phyloP scores from a whole-genome alignment of 164 flowering plant species.

The Buxus sempervirens region DNA sequence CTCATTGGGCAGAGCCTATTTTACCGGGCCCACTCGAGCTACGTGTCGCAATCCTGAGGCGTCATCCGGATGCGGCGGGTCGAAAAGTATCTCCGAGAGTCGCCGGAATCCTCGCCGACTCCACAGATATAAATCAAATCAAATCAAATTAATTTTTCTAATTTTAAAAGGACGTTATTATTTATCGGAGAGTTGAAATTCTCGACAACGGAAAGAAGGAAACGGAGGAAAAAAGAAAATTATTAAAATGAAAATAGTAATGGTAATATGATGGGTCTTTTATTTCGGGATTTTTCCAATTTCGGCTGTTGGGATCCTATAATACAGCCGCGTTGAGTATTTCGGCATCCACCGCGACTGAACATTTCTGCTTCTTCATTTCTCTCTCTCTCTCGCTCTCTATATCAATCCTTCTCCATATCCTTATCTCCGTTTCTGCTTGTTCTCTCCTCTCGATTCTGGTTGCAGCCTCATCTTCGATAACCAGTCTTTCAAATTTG shows the following conservation, averaged over 20 bases:
- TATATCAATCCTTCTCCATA: neutral
- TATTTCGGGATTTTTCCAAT: constrained; percentile 18
- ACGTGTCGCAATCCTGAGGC: constrained; percentile 14
- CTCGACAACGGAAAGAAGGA: too few relatives aligned
- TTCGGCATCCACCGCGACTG: constrained; percentile 11
- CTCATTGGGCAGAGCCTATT: neutral
- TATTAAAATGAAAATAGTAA: neutral
- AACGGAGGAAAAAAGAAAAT: neutral
- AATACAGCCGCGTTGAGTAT: constrained; percentile 42
- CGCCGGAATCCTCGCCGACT: constrained; percentile 25
- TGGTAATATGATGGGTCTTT: too few relatives aligned
- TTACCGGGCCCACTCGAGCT: neutral
- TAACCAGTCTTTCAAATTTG: too few relatives aligned
- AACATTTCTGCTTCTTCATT: neutral
- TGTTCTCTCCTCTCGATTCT: neutral
- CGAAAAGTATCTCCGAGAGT: constrained; percentile 6
- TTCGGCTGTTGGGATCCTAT: constrained; percentile 60
- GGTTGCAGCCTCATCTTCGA: too few relatives aligned
- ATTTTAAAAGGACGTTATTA: too few relatives aligned
- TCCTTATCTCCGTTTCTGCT: neutral
- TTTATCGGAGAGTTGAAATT: too few relatives aligned
- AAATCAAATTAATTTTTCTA: too few relatives aligned
- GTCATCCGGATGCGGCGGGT: constrained; percentile 34
- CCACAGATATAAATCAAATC: too few relatives aligned
- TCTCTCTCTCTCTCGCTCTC: constrained; percentile 1